Base-by-base conservation (phyloP, 257 asterid species). In the Petrea volubilis region DNA sequence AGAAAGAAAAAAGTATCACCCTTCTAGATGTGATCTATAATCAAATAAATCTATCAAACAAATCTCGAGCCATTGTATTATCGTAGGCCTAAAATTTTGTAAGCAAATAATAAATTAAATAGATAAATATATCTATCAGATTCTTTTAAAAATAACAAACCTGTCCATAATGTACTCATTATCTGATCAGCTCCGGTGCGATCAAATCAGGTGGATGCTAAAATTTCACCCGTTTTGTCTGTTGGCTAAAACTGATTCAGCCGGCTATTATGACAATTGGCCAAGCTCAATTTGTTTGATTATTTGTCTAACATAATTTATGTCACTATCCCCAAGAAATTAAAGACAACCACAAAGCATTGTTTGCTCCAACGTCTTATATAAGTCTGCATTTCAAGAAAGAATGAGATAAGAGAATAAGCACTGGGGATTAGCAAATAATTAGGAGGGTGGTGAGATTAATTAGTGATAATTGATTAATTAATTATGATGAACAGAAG, bases 401-500 rank as follows among this genome's bases (percentile, higher is more conserved):
- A 13, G 2, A 18, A 5, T n/a, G 13, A 17, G 18, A 18, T 14
- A 31, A 21, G 40, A 70, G n/a, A 4, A 71, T 47, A 38, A 15
- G 10, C 6, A 24, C 44, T 34, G 3, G 34, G 40, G 40, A 55
- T 50, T 10, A 31, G 20, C 12, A 29, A n/a, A 56, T 2, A 0
- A 1, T 5, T 21, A 0, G 23, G n/a, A n/a, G n/a, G n/a, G n/a
- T n/a, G n/a, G n/a, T n/a, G n/a, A n/a, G n/a, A n/a, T n/a, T n/a
- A n/a, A n/a, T n/a, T n/a, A n/a, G n/a, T n/a, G n/a, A n/a, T n/a
- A n/a, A n/a, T n/a, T n/a, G n/a, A n/a, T n/a, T n/a, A 36, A 11
- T 2, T 15, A 3, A 67, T 10, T 40, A 73, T 0, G 73, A 89
- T 72, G 82, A 73, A 60, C 15, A 73, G 78, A 67, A 72, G 80